These are phyloP conservation scores for Amanita subjunquillea DNA, from an alignment of 768 basidiomycete species.

Conservation along the genomic window DNA sequence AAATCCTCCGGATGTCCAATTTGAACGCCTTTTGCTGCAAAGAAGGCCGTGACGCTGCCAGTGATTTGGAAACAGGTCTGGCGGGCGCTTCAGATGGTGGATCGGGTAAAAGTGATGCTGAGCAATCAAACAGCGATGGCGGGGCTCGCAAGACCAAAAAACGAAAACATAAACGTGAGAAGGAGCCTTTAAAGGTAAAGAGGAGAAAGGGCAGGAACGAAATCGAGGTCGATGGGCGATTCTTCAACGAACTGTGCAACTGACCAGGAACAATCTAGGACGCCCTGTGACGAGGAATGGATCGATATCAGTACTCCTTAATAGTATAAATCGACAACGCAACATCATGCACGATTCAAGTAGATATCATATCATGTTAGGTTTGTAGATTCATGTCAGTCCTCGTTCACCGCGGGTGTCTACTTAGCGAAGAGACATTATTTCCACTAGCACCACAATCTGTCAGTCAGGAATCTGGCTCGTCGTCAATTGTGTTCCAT, in stretches of 20 bases:
- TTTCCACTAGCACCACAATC: too few relatives aligned
- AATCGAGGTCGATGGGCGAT: conserved; percentile 45
- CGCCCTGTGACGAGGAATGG: too few relatives aligned
- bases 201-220: conserved; percentile 54
- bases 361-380: neutral
- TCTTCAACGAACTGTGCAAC: conserved; percentile 45
- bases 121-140: conserved; percentile 9
- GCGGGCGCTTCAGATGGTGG: neutral
- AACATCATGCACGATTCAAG: neutral
- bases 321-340: neutral
- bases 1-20: conserved; percentile 76
- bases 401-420: neutral
- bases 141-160: conserved; percentile 30
- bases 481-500: too few relatives aligned
- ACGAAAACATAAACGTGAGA: conserved; percentile 46
- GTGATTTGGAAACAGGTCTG: conserved; percentile 9
- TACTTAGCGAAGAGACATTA: too few relatives aligned
- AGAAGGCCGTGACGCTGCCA: conserved; percentile 18
- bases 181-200: conserved; percentile 34
- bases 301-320: neutral
- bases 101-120: neutral
- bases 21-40: conserved; percentile 61
- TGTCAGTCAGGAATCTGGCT: too few relatives aligned
- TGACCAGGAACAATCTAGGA: conserved; percentile 3
- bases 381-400: neutral